A percentile compares a stretch with the other conserved stretches of the same genome.
phyloP scores from a whole-genome alignment of 2,329 filamentous ascomycete species.

The Arachnopeziza araneosa region DNA sequence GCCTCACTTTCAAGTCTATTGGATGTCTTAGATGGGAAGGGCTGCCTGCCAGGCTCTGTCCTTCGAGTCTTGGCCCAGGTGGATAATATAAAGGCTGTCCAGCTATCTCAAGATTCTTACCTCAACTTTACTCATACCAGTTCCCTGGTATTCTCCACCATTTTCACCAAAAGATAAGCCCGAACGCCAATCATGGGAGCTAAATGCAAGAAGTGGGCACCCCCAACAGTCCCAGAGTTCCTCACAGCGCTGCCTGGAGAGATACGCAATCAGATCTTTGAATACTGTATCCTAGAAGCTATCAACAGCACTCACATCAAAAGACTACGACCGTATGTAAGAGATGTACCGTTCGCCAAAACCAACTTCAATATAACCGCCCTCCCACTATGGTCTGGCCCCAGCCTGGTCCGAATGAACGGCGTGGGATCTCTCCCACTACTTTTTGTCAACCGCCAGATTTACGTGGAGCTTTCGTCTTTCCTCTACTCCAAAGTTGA shows the following conservation, averaged over 20 bases:
- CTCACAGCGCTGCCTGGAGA: background rate
- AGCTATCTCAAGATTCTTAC: background rate
- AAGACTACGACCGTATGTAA: too few species aligned
- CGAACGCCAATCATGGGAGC: background rate
- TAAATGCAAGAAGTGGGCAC: background rate
- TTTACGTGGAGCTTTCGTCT: conserved; percentile 9
- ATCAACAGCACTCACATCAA: background rate
- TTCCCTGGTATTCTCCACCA: background rate
- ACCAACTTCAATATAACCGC: background rate
- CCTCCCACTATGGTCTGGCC: background rate
- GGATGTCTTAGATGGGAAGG: background rate
- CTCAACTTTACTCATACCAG: background rate
- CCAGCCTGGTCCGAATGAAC: background rate
- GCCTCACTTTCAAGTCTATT: background rate
- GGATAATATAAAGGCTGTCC: background rate
- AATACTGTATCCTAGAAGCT: background rate
- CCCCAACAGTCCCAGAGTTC: background rate
- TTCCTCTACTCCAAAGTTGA: conserved; percentile 12
- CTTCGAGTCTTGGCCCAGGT: background rate
- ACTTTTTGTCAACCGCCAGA: conserved; percentile 14
- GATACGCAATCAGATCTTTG: background rate
- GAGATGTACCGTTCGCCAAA: background rate
- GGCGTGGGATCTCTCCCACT: conserved; percentile 13
- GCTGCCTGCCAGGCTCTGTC: background rate
- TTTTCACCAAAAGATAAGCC: background rate